Percentiles rank a stretch among this genome's conserved stretches.
Conservation (phyloP, 768 basidiomycete genomes). For the Fomitopsis serialis region DNA sequence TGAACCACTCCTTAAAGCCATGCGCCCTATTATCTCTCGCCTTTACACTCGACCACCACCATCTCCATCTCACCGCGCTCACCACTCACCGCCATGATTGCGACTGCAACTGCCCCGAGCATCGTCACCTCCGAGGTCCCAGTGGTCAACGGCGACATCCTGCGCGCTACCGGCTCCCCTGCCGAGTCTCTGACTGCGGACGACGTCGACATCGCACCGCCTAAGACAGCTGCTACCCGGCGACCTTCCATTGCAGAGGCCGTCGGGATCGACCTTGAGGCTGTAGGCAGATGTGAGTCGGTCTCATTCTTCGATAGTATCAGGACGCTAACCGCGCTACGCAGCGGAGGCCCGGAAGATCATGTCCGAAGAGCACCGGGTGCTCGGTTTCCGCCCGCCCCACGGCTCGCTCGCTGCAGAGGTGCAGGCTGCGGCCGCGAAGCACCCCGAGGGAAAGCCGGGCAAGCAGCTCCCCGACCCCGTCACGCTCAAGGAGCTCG, state of each 20-base stretch:
- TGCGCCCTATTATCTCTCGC: background rate
- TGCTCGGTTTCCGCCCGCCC: slow-evolving; percentile 31
- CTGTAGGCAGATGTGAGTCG: slow-evolving; percentile 16
- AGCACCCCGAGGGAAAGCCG: slow-evolving; percentile 22
- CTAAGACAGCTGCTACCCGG: background rate
- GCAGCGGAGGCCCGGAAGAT: slow-evolving; percentile 27
- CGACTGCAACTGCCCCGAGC: background rate
- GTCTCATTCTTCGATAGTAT: background rate
- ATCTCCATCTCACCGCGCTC: background rate
- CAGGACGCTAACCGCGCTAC: background rate
- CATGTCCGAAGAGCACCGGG: slow-evolving; percentile 32
- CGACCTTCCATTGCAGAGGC: slow-evolving; percentile 13
- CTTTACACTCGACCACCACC: background rate
- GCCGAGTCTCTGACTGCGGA: slow-evolving; percentile 33
- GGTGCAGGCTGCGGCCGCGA: slow-evolving; percentile 29
- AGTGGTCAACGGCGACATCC: slow-evolving; percentile 53
- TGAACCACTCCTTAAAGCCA: background rate
- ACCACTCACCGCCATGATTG: background rate
- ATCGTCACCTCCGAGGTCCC: slow-evolving; percentile 36
- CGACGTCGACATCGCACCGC: background rate
- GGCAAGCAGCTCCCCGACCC: slow-evolving; percentile 7
- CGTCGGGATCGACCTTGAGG: slow-evolving; percentile 19
- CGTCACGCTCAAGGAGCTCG: slow-evolving; percentile 19
- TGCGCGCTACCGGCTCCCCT: slow-evolving; percentile 56
- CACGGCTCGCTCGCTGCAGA: slow-evolving; percentile 31